Conservation (phyloP, 2,329 filamentous ascomycete species). For the Dryadomyces quercivorus region DNA sequence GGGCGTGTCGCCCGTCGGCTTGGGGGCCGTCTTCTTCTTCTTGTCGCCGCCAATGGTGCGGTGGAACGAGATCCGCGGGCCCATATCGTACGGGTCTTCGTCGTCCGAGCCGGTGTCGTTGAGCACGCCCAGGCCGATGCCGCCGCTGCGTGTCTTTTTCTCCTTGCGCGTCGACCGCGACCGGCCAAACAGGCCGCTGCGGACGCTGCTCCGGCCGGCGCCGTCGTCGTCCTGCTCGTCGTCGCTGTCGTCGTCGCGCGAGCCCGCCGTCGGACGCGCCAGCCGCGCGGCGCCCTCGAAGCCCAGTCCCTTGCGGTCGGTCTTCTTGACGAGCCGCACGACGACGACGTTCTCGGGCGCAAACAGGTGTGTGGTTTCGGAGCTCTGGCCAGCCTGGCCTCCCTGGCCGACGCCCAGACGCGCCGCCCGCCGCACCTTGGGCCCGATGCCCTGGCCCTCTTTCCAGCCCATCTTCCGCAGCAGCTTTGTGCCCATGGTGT, state of each 20-base stretch:
- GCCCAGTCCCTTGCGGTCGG: slow-evolving; percentile 59
- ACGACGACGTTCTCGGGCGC: slow-evolving; percentile 69
- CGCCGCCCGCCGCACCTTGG: slow-evolving; percentile 66
- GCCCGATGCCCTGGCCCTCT: slow-evolving; percentile 84
- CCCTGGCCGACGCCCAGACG: slow-evolving; percentile 44
- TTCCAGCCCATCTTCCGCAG: slow-evolving; percentile 93
- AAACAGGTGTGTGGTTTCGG: slow-evolving; percentile 53
- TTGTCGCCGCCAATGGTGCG: slow-evolving; percentile 70
- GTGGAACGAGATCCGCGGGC: slow-evolving; percentile 82
- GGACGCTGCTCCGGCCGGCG: slow-evolving; percentile 10
- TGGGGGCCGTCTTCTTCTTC: slow-evolving; percentile 55
- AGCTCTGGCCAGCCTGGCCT: too few relatives aligned
- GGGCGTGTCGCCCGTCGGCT: background rate
- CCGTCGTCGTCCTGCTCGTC: slow-evolving; percentile 34
- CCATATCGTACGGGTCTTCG: slow-evolving; percentile 86
- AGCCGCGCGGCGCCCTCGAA: slow-evolving; percentile 48
- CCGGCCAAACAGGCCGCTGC: slow-evolving; percentile 9
- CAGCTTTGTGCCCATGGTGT: slow-evolving; percentile 78
- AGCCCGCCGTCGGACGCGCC: slow-evolving; percentile 16
- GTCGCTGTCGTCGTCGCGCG: slow-evolving; percentile 29
- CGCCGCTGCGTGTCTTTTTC: slow-evolving; percentile 23
- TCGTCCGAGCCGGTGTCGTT: slow-evolving; percentile 94
- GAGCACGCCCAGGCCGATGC: slow-evolving; percentile 76
- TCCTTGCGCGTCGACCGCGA: slow-evolving; percentile 26
- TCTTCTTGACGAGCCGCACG: slow-evolving; percentile 53